A percentile compares a stretch with the other conserved stretches of the same genome.
Evolutionary conservation across 2,329 filamentous ascomycete genomes (phyloP).

Genomic region (Chalaropsis ovoidea): DNA sequence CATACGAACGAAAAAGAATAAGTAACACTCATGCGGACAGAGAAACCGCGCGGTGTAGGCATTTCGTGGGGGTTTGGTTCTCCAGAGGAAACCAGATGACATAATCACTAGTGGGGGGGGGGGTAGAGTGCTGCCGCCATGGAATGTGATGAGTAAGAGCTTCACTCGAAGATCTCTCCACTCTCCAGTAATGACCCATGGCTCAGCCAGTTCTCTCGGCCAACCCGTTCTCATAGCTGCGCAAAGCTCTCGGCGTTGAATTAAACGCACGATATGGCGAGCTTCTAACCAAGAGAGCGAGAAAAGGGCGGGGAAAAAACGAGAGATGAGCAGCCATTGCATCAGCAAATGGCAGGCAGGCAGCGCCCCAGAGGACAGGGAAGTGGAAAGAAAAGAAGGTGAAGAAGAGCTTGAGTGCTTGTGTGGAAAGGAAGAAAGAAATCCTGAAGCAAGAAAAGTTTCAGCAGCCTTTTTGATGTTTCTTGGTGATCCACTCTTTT

Average conservation of each 20-base stretch:
- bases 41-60: conserved; percentile 25
- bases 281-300: background rate
- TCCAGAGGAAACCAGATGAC: conserved; percentile 4
- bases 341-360: background rate
- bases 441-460: conserved; percentile 18
- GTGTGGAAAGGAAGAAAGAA: conserved; percentile 16
- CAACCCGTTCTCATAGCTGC: background rate
- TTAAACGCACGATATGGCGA: background rate
- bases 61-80: conserved; percentile 17
- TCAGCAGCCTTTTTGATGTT: conserved; percentile 10
- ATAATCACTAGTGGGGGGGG: background rate
- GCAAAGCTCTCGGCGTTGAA: background rate
- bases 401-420: conserved; percentile 2
- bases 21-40: conserved; percentile 35
- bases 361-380: background rate
- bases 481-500: conserved; percentile 6
- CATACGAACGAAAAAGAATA: conserved; percentile 48
- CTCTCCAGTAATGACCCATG: no score
- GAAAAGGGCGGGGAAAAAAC: background rate
- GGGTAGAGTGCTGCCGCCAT: background rate
- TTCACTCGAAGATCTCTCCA: conserved; percentile 2
- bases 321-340: background rate
- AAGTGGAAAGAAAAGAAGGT: background rate
- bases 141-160: background rate
- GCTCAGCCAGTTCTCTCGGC: background rate